phyloP scores from a whole-genome alignment of 1,284 basidiomycete genomes.

The Neolentinus lepideus region DNA sequence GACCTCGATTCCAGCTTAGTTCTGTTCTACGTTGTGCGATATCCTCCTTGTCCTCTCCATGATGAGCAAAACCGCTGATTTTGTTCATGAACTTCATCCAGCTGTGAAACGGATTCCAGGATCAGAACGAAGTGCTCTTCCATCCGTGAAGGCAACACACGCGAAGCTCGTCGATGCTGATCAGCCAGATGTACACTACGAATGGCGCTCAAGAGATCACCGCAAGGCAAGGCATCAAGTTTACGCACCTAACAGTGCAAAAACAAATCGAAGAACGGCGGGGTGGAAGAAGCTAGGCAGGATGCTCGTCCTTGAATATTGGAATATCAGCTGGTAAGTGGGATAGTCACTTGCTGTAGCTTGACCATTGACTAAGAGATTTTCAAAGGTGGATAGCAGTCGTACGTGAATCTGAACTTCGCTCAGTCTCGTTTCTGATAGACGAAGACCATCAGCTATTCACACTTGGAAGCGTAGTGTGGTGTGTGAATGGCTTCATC shows the following conservation, averaged over 20 bases:
- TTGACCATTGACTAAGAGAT: constrained; percentile 11
- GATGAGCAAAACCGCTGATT: neutral
- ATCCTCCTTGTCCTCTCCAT: neutral
- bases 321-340: constrained; percentile 1
- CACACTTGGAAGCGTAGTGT: neutral
- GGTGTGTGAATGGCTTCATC: constrained; percentile 51
- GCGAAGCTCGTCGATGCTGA: constrained; percentile 7
- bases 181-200: constrained; percentile 2
- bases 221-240: constrained; percentile 15
- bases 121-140: constrained; percentile 6
- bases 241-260: constrained; percentile 5
- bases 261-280: neutral
- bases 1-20: neutral
- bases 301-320: constrained; percentile 6
- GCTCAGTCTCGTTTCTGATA: constrained; percentile 5
- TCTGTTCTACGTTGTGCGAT: neutral
- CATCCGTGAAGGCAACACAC: constrained; percentile 16
- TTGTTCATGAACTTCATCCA: neutral
- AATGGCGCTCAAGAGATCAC: constrained; percentile 13
- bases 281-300: constrained; percentile 5
- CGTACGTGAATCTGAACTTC: constrained; percentile 20
- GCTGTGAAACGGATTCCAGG: neutral
- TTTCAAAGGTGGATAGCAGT: constrained; percentile 22
- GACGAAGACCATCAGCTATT: neutral
- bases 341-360: constrained; percentile 13